A percentile compares a stretch with the other conserved stretches of the same genome.
Evolutionary conservation across 305 asterid genomes (phyloP).

Genomic region (Fraxinus albicans): DNA sequence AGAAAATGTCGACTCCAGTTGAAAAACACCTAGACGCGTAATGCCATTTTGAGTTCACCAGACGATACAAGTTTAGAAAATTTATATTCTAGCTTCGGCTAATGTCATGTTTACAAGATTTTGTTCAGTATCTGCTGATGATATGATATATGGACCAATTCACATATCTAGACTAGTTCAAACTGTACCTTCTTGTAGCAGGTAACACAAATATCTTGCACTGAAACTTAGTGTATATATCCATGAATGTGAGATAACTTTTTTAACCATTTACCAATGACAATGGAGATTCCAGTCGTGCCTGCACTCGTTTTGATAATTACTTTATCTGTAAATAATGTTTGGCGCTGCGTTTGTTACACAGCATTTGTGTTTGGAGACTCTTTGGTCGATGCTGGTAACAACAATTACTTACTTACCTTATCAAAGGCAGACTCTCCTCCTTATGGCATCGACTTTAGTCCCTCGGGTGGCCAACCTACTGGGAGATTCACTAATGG

Average conservation of each 20-base stretch:
- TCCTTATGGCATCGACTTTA: conserved; percentile 58
- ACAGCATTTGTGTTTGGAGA: conserved; percentile 53
- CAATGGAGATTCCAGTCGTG: conserved; percentile 13
- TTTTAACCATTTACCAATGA: background rate
- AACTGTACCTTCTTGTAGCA: conserved; percentile 17
- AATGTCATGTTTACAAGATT: background rate
- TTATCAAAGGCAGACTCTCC: conserved; percentile 51
- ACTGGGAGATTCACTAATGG: conserved; percentile 64
- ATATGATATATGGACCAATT: conserved; percentile 24
- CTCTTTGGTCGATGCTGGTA: conserved; percentile 54
- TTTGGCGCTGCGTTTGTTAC: conserved; percentile 25
- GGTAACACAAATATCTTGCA: conserved; percentile 12
- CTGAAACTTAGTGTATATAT: background rate
- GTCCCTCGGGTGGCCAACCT: conserved; percentile 50
- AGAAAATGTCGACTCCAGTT: background rate
- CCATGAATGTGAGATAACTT: background rate
- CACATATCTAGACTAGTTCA: conserved; percentile 24
- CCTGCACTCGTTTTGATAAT: background rate
- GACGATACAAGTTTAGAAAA: background rate
- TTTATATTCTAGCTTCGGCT: background rate
- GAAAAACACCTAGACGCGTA: background rate
- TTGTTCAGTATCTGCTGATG: background rate
- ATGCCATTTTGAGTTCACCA: background rate
- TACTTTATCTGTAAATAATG: conserved; percentile 6
- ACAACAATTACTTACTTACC: conserved; percentile 51